Evolutionary conservation across 371 early-diverging fungal species (phyloP).

Genomic region (Zychaea mexicana): DNA sequence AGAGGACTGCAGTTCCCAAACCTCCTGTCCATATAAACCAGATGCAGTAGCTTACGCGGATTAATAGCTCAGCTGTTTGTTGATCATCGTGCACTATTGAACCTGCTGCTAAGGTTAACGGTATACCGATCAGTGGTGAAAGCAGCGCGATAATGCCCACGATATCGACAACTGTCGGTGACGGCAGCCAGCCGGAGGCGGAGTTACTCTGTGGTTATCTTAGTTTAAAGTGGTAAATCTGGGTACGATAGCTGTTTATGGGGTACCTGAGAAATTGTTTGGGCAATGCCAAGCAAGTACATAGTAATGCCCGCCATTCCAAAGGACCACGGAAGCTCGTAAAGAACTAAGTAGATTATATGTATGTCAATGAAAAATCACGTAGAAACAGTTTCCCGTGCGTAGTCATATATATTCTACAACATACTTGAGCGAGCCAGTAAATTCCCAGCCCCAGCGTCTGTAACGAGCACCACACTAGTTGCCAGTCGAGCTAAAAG

Average conservation of each 20-base stretch:
- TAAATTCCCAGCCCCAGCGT: neutral
- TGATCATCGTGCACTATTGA: slow-evolving; percentile 25
- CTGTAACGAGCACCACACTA: neutral
- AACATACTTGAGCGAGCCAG: neutral
- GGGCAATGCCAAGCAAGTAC: slow-evolving; percentile 24
- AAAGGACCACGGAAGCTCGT: slow-evolving; percentile 21
- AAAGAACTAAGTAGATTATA: too few relatives aligned
- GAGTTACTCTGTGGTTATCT: slow-evolving; percentile 15
- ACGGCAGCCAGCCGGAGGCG: slow-evolving; percentile 29
- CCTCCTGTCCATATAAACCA: slow-evolving; percentile 43
- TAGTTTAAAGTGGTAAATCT: neutral
- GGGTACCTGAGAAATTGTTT: slow-evolving; percentile 20
- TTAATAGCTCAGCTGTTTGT: slow-evolving; percentile 25
- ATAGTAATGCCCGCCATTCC: slow-evolving; percentile 23
- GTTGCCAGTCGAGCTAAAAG: neutral
- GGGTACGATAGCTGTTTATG: neutral
- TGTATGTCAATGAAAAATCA: neutral
- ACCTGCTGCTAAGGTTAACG: slow-evolving; percentile 36
- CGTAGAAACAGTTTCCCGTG: neutral
- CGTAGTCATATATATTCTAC: too few relatives aligned
- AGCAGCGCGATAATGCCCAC: neutral
- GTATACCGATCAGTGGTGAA: slow-evolving; percentile 31
- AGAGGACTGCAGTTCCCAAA: slow-evolving; percentile 27
- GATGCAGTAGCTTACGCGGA: slow-evolving; percentile 34
- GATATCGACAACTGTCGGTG: slow-evolving; percentile 21